Percentiles rank a stretch among this genome's conserved stretches.
These are phyloP conservation scores for Backusella psychrophila DNA, from an alignment of 192 early-diverging fungal genomes.

Conservation along the genomic window DNA sequence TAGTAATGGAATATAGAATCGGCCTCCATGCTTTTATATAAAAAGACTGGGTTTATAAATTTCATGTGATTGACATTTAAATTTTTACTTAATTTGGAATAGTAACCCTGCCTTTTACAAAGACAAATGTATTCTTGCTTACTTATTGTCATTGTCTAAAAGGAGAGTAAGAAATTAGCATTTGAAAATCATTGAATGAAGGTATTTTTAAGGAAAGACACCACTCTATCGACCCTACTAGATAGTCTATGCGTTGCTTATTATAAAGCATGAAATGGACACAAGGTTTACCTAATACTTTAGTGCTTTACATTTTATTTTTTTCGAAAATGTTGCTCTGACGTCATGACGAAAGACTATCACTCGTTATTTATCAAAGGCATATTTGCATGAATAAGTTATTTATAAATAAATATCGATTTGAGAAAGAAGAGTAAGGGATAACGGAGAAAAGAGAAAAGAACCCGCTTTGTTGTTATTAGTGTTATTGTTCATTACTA, in stretches of 20 bases:
- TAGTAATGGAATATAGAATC: not conserved
- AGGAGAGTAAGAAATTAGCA: not conserved
- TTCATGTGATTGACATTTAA: constrained; percentile 6
- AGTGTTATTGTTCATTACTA: too few relatives aligned
- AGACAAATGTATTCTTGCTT: not conserved
- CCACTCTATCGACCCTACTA: not conserved
- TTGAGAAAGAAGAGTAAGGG: not conserved
- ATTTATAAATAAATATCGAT: not conserved
- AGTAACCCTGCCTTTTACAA: not conserved
- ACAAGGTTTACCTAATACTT: not conserved
- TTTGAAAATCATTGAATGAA: not conserved
- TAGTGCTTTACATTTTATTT: not conserved
- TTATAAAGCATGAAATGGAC: not conserved
- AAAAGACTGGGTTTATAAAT: not conserved
- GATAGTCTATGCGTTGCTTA: not conserved
- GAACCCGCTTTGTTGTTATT: not conserved
- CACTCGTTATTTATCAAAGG: not conserved
- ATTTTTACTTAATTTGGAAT: not conserved
- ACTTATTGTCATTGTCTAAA: not conserved
- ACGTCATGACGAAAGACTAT: not conserved
- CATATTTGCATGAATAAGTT: not conserved
- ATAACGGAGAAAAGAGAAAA: too few relatives aligned
- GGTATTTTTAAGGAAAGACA: not conserved
- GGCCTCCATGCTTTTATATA: not conserved
- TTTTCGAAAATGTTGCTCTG: not conserved